These are phyloP conservation scores for Phaeosphaeria sp. DNA, from an alignment of 2,329 filamentous ascomycete genomes.

Conservation along the genomic window DNA sequence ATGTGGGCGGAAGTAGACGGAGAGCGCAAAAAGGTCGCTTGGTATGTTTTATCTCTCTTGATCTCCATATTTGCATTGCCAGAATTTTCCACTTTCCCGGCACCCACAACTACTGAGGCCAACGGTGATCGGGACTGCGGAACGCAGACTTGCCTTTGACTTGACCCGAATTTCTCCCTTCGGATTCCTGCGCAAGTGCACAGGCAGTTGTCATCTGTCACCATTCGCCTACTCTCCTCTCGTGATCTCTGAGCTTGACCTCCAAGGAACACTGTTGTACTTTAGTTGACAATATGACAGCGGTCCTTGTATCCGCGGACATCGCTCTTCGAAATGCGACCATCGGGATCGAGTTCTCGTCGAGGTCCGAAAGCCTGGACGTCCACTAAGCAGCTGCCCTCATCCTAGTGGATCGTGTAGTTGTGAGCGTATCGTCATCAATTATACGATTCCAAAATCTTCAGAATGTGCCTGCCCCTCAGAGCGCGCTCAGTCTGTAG, in stretches of 20 bases:
- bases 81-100: neutral
- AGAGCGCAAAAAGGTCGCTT: constrained; percentile 77
- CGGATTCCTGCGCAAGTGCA: no score
- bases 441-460: constrained; percentile 51
- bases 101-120: no score
- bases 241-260: neutral
- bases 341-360: constrained; percentile 73
- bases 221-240: neutral
- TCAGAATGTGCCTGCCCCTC: constrained; percentile 49
- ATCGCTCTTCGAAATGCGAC: constrained; percentile 77
- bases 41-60: constrained; percentile 57
- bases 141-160: no score
- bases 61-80: neutral
- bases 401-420: constrained; percentile 69
- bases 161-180: no score
- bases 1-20: constrained; percentile 71
- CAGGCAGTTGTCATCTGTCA: no score
- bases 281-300: constrained; percentile 48
- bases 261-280: neutral
- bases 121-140: no score
- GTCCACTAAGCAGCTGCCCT: constrained; percentile 72
- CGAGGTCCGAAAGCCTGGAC: constrained; percentile 73
- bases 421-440: constrained; percentile 66
- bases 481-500: constrained; percentile 31
- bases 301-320: constrained; percentile 76